Evolutionary conservation across 2,329 filamentous ascomycete species (phyloP).

Genomic region (Hysterium pulicare): DNA sequence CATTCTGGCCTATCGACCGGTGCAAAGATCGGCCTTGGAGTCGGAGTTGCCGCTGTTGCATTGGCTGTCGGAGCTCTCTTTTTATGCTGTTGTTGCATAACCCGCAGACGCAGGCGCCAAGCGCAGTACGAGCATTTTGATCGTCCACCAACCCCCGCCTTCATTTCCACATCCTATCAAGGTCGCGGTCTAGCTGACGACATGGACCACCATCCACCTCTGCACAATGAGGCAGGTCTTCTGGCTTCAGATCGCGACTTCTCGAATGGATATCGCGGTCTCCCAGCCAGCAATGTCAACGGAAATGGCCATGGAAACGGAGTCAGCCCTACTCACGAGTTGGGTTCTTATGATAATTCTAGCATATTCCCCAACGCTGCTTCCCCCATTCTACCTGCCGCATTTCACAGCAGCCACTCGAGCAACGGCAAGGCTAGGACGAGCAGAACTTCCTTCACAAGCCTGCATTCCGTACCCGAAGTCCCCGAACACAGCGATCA

Average conservation of each 20-base stretch:
- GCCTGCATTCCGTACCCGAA: slow-evolving; percentile 32
- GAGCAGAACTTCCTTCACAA: slow-evolving; percentile 25
- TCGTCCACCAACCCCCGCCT: slow-evolving; percentile 33
- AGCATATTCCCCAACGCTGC: not conserved
- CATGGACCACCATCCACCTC: not conserved
- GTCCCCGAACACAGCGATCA: slow-evolving; percentile 25
- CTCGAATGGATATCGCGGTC: not conserved
- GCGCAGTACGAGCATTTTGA: slow-evolving; percentile 21
- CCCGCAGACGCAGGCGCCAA: slow-evolving; percentile 21
- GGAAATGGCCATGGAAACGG: not conserved
- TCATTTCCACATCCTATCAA: slow-evolving; percentile 27
- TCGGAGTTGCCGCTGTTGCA: slow-evolving; percentile 54
- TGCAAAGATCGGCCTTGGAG: slow-evolving; percentile 32
- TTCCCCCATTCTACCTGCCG: slow-evolving; percentile 23
- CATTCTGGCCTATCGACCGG: slow-evolving; percentile 19
- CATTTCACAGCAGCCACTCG: slow-evolving; percentile 34
- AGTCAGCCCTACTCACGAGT: no score
- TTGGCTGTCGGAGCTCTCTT: slow-evolving; percentile 46
- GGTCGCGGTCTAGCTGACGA: not conserved
- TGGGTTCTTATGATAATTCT: no score
- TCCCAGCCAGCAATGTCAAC: not conserved
- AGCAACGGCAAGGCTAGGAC: slow-evolving; percentile 23
- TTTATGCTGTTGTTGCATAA: slow-evolving; percentile 24
- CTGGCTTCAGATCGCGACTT: not conserved
- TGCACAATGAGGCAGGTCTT: not conserved